phyloP scores from a whole-genome alignment of 352 stramenopile genomes.

The Thraustotheca clavata region DNA sequence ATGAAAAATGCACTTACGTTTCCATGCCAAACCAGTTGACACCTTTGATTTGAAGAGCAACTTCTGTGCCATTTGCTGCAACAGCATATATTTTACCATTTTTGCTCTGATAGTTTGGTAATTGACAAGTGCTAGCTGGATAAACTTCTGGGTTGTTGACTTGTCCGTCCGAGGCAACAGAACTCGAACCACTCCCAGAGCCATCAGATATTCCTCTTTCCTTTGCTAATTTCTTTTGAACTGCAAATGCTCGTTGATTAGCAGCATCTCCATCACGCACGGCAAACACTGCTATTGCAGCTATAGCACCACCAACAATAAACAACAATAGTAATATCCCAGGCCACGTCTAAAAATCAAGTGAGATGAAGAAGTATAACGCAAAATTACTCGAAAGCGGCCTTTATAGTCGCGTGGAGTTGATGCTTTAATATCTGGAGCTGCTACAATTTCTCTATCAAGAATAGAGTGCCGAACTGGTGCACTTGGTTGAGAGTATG shows the following conservation, averaged over 20 bases:
- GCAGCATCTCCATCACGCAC: constrained; percentile 9
- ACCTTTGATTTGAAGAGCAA: constrained; percentile 46
- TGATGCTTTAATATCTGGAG: background rate
- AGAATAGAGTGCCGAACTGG: background rate
- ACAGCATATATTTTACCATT: constrained; percentile 39
- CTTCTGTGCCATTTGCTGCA: constrained; percentile 43
- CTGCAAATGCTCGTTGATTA: constrained; percentile 19
- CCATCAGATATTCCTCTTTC: constrained; percentile 6
- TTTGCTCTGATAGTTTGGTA: constrained; percentile 58
- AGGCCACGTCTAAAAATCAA: constrained; percentile 26
- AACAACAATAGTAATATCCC: constrained; percentile 28
- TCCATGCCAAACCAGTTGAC: constrained; percentile 80
- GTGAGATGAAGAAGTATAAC: background rate
- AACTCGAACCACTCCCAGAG: background rate
- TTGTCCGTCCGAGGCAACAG: constrained; percentile 21
- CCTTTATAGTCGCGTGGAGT: constrained; percentile 8
- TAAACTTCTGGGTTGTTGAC: constrained; percentile 24
- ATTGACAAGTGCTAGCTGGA: constrained; percentile 28
- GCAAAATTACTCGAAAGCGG: background rate
- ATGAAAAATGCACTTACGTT: constrained; percentile 22
- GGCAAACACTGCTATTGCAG: constrained; percentile 24
- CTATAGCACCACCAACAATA: constrained; percentile 21
- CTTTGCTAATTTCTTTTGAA: constrained; percentile 25
- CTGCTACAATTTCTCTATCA: background rate
- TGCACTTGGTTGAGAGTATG: constrained; percentile 13